Evolutionary conservation across 2,329 filamentous ascomycete genomes (phyloP), one percentile per base, ranked within the genome.

Genomic region (Sclerotinia nivalis): DNA sequence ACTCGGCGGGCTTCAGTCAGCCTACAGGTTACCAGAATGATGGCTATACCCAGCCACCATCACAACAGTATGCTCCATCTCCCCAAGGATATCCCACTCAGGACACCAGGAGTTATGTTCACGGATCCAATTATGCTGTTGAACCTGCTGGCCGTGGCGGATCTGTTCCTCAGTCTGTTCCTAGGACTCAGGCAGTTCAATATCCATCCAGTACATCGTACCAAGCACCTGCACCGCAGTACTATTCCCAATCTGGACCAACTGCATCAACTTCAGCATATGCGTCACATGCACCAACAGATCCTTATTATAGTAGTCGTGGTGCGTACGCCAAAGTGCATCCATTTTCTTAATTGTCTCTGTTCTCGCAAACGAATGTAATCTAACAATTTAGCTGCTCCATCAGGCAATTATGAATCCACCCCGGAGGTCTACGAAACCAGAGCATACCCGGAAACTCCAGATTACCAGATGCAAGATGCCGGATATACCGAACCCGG

Each of bases 231-330:
- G 66, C 65, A 54, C 60, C 77, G 20, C 64, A 70, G 47, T 67
- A 67, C 47, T 70, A 70, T 79, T 78, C 74, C 71, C 78, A 69
- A 79, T 79, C 75, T 78, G 82, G 71, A 76, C 75, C 72, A 54
- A 45, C 71, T 47, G 73, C 77, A 65, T 76, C 76, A 71, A 76
- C 80, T 49, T 82, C 82, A 72, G 75, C 78, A 74, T 76, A 76
- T 74, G 40, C 73, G 8, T 69, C 74, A 34, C 84, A 85, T 76
- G 82, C 84, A 71, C 78, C 58, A 64, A 56, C 81, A 77, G 86
- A 88, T 78, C 81, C 85, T 59, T 84, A 84, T 73, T 87, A 85
- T 74, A 64, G 85, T 75, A 64, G 85, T 81, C 87, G 87, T 83
- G 86, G 87, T 86, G 84, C 84, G 84, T 89, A 85, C 81, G 73